Evolutionary conservation across 148 eudicot species (phyloP), one percentile per base, ranked within the genome.

Genomic region (Gaultheria prostrata): DNA sequence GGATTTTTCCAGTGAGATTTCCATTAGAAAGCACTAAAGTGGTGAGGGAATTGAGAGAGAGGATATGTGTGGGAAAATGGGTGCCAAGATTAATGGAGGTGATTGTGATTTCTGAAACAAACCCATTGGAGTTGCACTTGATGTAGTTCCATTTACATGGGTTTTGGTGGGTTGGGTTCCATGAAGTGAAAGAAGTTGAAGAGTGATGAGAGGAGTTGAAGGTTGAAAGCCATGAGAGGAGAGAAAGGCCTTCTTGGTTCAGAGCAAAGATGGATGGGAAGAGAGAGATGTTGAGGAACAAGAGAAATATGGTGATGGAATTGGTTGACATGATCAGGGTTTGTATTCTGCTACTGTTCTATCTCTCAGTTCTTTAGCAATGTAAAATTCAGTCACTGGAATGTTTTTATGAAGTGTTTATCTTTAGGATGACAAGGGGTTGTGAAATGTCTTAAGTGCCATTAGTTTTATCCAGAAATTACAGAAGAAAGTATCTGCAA

Each of bases 231-330:
- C 89, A 87, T 59, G 89, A 82, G 20, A 85, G 83, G 8, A 87
- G 83, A 32, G 87, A 82, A 32, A 78, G 72, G 9, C 89, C 89
- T 87, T 87, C 89, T 82, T 85, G 89, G 85, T 87, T 87, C 65
- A 87, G 49, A 82, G 85, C 82, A 57, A 79, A 82, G 78, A 84
- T 77, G 43, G 84, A 43, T 9, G 86, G 88, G 33, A 76, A 84
- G 11, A 84, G 76, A 45, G 84, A 84, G 56, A 69, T 82, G 65
- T n/a, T 72, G 84, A 87, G 83, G 69, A 87, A 67, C 74, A 87
- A 85, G 76, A 82, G 83, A 67, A 74, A 79, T 21, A 82, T 78
- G 54, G 83, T 76, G 28, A 82, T 73, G 67, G 24, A 61, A 61
- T 74, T 87, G 87, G 69, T 75, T 82, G 87, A 77, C 87, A 69